Evolutionary conservation across 768 basidiomycete species (phyloP).

Genomic region (Suillus subluteus): DNA sequence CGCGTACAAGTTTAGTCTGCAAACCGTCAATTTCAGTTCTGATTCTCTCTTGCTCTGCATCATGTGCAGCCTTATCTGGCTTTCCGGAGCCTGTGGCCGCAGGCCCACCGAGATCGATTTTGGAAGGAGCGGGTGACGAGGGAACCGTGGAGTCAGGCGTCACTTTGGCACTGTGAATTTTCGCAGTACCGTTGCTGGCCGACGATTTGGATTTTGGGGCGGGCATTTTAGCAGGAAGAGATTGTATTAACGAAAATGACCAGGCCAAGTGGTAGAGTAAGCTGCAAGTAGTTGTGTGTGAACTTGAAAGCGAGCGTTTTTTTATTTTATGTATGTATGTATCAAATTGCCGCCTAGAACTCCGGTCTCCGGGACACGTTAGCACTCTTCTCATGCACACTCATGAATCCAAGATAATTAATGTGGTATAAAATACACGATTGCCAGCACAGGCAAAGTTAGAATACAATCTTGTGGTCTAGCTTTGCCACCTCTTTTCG

Average conservation of each 20-base stretch:
- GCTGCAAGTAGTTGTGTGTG: conserved; percentile 9
- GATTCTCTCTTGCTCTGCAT: conserved; percentile 82
- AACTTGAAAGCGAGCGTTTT: not conserved
- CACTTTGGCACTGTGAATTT: conserved; percentile 21
- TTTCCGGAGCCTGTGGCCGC: conserved; percentile 48
- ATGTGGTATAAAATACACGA: conserved; percentile 9
- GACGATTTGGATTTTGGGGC: conserved; percentile 60
- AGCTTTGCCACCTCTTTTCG: conserved; percentile 83
- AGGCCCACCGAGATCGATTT: conserved; percentile 20
- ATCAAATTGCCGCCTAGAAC: conserved; percentile 1
- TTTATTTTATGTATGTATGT: not conserved
- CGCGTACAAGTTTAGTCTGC: conserved; percentile 78
- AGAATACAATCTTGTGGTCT: conserved; percentile 71
- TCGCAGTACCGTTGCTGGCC: conserved; percentile 51
- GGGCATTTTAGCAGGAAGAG: conserved; percentile 26
- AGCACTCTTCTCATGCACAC: not conserved
- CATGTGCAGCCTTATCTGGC: conserved; percentile 86
- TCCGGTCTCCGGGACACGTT: conserved; percentile 1
- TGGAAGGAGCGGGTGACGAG: conserved; percentile 27
- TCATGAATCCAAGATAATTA: conserved; percentile 9
- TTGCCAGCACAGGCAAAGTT: conserved; percentile 22
- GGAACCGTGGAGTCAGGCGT: conserved; percentile 33
- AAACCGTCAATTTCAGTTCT: conserved; percentile 84
- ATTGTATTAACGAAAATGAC: conserved; percentile 25
- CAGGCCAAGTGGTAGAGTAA: not conserved